Evolutionary conservation across 306 rosid genomes (phyloP).

Genomic region (Casuarina glauca): DNA sequence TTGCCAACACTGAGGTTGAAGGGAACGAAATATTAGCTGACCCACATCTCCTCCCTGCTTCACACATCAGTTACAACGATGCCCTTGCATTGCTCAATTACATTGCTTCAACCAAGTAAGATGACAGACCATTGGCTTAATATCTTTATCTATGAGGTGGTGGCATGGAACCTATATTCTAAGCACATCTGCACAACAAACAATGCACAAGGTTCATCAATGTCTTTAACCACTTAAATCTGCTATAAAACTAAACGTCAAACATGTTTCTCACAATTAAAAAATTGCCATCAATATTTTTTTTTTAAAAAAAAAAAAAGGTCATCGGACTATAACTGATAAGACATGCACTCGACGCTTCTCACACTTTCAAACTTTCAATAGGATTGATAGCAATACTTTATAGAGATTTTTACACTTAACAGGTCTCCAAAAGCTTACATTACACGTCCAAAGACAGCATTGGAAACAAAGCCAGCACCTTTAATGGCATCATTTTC

Average conservation of each 20-base stretch:
- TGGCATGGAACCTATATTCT: background rate
- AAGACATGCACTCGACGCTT: background rate
- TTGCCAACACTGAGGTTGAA: slow-evolving; percentile 50
- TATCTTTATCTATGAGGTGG: background rate
- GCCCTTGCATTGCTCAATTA: too few species aligned
- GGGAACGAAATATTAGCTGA: slow-evolving; percentile 86
- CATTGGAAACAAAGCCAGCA: too few species aligned
- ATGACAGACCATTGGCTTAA: too few species aligned
- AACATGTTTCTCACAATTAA: too few species aligned
- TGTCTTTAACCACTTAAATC: background rate
- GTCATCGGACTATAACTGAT: background rate
- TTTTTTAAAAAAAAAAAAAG: too few species aligned
- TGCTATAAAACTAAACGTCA: too few species aligned
- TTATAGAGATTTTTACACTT: too few species aligned
- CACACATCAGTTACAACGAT: background rate
- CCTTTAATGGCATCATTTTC: too few species aligned
- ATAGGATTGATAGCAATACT: background rate
- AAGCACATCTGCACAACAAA: background rate
- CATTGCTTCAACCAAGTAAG: too few species aligned
- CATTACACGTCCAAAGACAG: too few species aligned
- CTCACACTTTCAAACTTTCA: background rate
- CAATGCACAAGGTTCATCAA: background rate
- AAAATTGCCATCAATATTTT: too few species aligned
- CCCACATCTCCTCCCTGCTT: slow-evolving; percentile 86
- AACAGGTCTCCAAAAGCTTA: too few species aligned